phyloP scores from a whole-genome alignment of 2,329 filamentous ascomycete species.

The Penicillium brevicompactum region DNA sequence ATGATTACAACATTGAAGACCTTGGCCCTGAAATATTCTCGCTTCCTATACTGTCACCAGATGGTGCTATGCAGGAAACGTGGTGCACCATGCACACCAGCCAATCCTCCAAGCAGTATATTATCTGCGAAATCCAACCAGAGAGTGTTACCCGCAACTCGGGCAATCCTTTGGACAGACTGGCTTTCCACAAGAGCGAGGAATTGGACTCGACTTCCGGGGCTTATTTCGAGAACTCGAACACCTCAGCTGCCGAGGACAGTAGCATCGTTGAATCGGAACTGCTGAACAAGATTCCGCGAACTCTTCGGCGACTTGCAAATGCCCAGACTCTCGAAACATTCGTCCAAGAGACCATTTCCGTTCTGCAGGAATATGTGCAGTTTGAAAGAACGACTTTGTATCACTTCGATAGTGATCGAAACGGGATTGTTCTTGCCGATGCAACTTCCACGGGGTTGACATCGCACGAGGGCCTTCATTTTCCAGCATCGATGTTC shows the following conservation, averaged over 20 bases:
- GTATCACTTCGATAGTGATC: slow-evolving; percentile 79
- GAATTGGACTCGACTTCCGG: neutral
- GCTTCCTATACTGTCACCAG: slow-evolving; percentile 64
- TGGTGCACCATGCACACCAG: slow-evolving; percentile 88
- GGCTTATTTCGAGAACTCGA: neutral
- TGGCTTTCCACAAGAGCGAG: neutral
- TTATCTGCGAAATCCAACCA: slow-evolving; percentile 85
- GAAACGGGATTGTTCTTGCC: slow-evolving; percentile 84
- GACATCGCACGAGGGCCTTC: slow-evolving; percentile 78
- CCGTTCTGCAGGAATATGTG: slow-evolving; percentile 79
- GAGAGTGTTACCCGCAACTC: slow-evolving; percentile 46
- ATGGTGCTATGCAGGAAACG: slow-evolving; percentile 62
- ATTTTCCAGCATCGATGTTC: slow-evolving; percentile 85
- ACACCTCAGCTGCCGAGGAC: neutral
- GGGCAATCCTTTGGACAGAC: neutral
- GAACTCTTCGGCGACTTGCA: slow-evolving; percentile 81
- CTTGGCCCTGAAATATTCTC: slow-evolving; percentile 86
- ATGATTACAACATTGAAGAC: slow-evolving; percentile 69
- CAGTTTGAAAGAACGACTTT: slow-evolving; percentile 89
- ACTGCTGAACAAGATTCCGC: slow-evolving; percentile 85
- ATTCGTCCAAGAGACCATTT: slow-evolving; percentile 77
- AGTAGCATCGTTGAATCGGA: slow-evolving; percentile 50
- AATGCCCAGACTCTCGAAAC: slow-evolving; percentile 68
- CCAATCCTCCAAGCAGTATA: slow-evolving; percentile 63
- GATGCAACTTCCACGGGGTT: slow-evolving; percentile 74